Conservation (phyloP, 2,329 filamentous ascomycete species). For the Helotiales sp. region DNA sequence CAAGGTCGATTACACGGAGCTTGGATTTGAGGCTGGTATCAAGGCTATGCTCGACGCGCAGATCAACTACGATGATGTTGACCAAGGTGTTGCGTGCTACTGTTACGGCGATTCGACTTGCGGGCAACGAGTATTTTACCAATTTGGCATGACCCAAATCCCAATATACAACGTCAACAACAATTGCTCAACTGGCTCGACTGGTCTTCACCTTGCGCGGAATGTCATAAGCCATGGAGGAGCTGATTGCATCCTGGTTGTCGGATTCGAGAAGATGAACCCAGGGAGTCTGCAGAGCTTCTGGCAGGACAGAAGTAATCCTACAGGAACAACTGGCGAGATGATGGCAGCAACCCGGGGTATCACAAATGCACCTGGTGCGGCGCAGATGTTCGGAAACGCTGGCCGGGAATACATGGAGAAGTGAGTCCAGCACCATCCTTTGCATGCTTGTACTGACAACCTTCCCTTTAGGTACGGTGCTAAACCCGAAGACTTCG, state of each 20-base stretch:
- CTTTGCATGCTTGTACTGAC: constrained; percentile 4
- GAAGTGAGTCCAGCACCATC: constrained; percentile 52
- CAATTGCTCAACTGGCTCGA: constrained; percentile 96
- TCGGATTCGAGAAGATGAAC: constrained; percentile 99
- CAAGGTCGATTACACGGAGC: constrained; percentile 91
- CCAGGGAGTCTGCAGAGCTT: constrained; percentile 80
- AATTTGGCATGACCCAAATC: constrained; percentile 96
- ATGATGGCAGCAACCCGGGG: constrained; percentile 87
- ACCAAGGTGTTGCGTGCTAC: constrained; percentile 95
- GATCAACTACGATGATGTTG: constrained; percentile 95
- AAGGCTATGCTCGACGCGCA: constrained; percentile 62
- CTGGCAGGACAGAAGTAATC: constrained; percentile 84
- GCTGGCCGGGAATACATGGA: constrained; percentile 94
- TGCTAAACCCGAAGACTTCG: constrained; percentile 82
- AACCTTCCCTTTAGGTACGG: constrained; percentile 60
- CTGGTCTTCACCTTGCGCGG: constrained; percentile 81
- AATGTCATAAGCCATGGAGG: constrained; percentile 77
- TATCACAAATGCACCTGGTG: constrained; percentile 76
- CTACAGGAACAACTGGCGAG: constrained; percentile 67
- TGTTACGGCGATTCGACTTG: constrained; percentile 95
- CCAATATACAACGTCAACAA: constrained; percentile 99
- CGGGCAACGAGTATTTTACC: constrained; percentile 96
- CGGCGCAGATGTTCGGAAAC: constrained; percentile 94
- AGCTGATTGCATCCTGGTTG: constrained; percentile 84
- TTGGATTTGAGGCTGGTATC: constrained; percentile 83